Base-by-base conservation (phyloP, 495 filamentous ascomycete species). In the Penicillium herquei region DNA sequence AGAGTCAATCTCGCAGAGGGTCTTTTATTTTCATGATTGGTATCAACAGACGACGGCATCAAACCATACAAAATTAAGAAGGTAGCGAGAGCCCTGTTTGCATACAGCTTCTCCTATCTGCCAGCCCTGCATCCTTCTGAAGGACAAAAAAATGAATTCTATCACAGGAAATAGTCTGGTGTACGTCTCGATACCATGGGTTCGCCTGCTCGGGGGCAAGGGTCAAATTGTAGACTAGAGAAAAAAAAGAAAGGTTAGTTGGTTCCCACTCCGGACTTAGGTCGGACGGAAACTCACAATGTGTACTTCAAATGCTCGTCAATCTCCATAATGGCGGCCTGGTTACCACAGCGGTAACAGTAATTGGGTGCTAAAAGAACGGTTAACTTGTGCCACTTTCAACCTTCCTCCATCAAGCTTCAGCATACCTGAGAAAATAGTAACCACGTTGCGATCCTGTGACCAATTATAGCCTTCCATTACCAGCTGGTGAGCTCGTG, bases 401-500 rank as follows among this genome's bases (percentile, higher is more conserved):
- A 49, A 34, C 10, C 2, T 51, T 7, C 7, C 11, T 14, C 7
- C 12, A 13, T 12, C 0, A 18, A 11, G 17, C n/a, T 43, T 31
- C 4, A 42, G 8, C 84, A 63, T 77, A 96, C 92, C 92, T 62
- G 92, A 97, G 76, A 97, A 97, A 66, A 97, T 97, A n/a, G 92
- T 97, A 39, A 97, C 92, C 40, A 97, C 93, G 65, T 96, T 97
- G 47, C 93, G 77, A 69, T 96, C 92, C 70, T 96, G 93, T 41
- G 89, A 94, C 93, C 93, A 96, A 75, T 96, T 97, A 74, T 96
- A 97, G 50, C 92, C 92, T 66, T 97, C 92, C 92, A 97, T 97
- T 33, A 97, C 92, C 74, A 97, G 77, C 76, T 97, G 92, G 80
- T 97, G 92, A 18, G 92, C 92, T 63, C 92, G 81, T 54, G 93